These are phyloP conservation scores for Fonsecaea nubica DNA, from an alignment of 2,329 filamentous ascomycete species.

Conservation along the genomic window DNA sequence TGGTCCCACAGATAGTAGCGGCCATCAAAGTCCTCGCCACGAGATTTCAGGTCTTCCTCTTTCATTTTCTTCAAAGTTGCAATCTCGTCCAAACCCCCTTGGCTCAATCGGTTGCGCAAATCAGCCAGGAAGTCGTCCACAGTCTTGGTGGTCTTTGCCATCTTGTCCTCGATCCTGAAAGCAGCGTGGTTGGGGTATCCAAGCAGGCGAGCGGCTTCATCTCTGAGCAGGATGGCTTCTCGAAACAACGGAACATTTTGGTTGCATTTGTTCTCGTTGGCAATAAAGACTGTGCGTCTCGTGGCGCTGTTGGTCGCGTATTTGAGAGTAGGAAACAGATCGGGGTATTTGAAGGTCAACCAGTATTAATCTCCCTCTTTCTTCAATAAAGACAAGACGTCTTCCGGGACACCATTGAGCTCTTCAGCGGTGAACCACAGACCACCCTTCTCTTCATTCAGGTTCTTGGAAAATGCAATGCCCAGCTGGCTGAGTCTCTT, in stretches of 20 bases:
- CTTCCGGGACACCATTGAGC: slow-evolving; percentile 57
- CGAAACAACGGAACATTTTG: slow-evolving; percentile 59
- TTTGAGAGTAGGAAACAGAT: slow-evolving; percentile 57
- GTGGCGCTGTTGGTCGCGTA: slow-evolving; percentile 56
- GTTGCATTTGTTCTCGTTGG: slow-evolving; percentile 60
- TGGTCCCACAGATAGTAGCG: slow-evolving; percentile 61
- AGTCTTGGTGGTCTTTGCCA: slow-evolving; percentile 60
- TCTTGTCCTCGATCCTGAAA: slow-evolving; percentile 61
- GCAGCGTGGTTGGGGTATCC: slow-evolving; percentile 60
- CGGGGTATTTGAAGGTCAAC: slow-evolving; percentile 59
- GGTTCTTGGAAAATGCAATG: slow-evolving; percentile 59
- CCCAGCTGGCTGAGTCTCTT: slow-evolving; percentile 56
- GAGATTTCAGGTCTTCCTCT: slow-evolving; percentile 55
- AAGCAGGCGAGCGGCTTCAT: slow-evolving; percentile 58
- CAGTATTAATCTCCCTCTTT: slow-evolving; percentile 57
- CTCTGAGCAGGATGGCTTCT: slow-evolving; percentile 57
- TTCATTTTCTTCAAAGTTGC: slow-evolving; percentile 56
- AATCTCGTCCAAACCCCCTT: slow-evolving; percentile 55
- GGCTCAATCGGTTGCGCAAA: slow-evolving; percentile 51
- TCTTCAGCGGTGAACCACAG: slow-evolving; percentile 59
- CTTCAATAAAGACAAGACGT: slow-evolving; percentile 55
- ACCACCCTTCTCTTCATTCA: slow-evolving; percentile 59
- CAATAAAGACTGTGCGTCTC: slow-evolving; percentile 53
- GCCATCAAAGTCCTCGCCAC: slow-evolving; percentile 50
- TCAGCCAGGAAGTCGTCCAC: slow-evolving; percentile 60